Base-by-base conservation (phyloP, 2,329 filamentous ascomycete genomes). In the Pseudopyrenochaeta lycopersici region DNA sequence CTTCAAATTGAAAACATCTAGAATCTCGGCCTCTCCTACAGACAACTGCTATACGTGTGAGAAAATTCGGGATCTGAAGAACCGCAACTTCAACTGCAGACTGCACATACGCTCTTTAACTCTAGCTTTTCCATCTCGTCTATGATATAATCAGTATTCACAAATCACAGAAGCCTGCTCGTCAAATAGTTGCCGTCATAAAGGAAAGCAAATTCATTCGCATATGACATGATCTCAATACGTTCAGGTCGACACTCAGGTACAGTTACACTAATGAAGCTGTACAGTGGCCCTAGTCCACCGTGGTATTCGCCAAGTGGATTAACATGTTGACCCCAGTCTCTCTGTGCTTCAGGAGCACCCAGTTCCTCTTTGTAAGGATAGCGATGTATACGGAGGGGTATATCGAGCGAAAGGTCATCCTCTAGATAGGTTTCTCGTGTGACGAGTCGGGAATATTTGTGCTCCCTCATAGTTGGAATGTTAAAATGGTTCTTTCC, bases 121-220 rank as follows among this genome's bases (percentile, higher is more conserved):
- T 46, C 33, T 18, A 49, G 12, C 30, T 39, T 17, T 23, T 41
- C 38, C 49, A 52, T 52, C 31, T 56, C 23, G 35, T 48, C 48
- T 49, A 35, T 14, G n/a, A 20, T 32, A 39, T 20, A 5, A 41
- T 17, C 20, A n/a, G n/a, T n/a, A n/a, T n/a, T n/a, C n/a, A n/a
- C n/a, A n/a, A n/a, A n/a, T n/a, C n/a, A n/a, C n/a, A n/a, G n/a
- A n/a, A n/a, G n/a, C n/a, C n/a, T n/a, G n/a, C n/a, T n/a, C n/a
- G n/a, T n/a, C n/a, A n/a, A n/a, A n/a, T n/a, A n/a, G n/a, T n/a
- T 61, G 74, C 72, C 73, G 55, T 80, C 77, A 57, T 78, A 68
- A 7, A 79, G 62, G 49, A 79, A 78, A 1, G 70, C 75, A 55
- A 75, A 78, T 52, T 80, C 78, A 32, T 77, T 75, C 1, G 73